Evolutionary conservation across 768 basidiomycete genomes (phyloP).

Genomic region (Leccinum subtestaceum): DNA sequence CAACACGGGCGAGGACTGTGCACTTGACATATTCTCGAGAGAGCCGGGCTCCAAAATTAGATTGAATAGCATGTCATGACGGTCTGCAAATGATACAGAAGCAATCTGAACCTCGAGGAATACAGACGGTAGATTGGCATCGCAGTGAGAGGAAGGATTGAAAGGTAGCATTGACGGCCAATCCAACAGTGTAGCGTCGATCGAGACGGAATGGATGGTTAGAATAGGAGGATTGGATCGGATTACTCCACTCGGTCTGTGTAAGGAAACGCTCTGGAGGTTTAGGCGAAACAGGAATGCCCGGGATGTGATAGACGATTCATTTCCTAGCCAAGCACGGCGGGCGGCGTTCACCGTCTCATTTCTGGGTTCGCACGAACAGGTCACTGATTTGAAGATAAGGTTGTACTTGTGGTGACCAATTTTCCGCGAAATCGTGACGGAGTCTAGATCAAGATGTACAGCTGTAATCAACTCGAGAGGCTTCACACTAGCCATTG

Average conservation of each 20-base stretch:
- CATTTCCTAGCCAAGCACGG: constrained; percentile 52
- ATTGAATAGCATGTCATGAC: constrained; percentile 48
- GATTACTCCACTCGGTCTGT: constrained; percentile 39
- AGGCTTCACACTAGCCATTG: constrained; percentile 12
- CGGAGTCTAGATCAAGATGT: constrained; percentile 43
- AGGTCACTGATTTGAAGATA: constrained; percentile 38
- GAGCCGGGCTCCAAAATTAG: constrained; percentile 28
- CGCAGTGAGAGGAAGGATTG: constrained; percentile 32
- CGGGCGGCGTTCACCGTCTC: constrained; percentile 44
- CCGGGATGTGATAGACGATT: constrained; percentile 36
- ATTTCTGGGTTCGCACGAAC: constrained; percentile 49
- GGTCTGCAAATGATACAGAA: constrained; percentile 50
- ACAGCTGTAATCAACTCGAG: constrained; percentile 37
- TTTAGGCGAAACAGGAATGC: constrained; percentile 47
- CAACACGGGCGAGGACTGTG: constrained; percentile 16
- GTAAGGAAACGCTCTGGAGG: constrained; percentile 43
- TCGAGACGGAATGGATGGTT: constrained; percentile 33
- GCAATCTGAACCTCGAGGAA: constrained; percentile 45
- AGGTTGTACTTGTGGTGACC: constrained; percentile 40
- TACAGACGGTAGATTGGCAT: constrained; percentile 57
- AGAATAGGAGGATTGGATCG: constrained; percentile 25
- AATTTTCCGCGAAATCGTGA: constrained; percentile 43
- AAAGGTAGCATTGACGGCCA: constrained; percentile 58
- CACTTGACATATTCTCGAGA: constrained; percentile 10
- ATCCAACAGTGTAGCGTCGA: constrained; percentile 45